A percentile compares a stretch with the other conserved stretches of the same genome.
phyloP scores from a whole-genome alignment of 495 filamentous ascomycete genomes.

The Aspergillus ostianus region DNA sequence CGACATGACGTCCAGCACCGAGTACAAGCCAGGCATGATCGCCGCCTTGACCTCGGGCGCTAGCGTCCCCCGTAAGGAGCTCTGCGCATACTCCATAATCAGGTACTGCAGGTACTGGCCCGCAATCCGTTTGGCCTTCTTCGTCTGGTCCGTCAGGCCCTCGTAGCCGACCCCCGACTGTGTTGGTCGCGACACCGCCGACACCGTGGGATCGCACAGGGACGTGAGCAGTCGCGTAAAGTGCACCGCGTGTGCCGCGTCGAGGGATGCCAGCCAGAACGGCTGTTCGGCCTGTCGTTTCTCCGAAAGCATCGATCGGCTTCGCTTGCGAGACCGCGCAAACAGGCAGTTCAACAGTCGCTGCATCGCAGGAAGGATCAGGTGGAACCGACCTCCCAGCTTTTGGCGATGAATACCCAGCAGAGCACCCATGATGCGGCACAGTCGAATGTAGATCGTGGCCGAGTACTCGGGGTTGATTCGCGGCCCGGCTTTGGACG shows the following conservation, averaged over 20 bases:
- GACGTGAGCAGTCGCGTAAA: conserved; percentile 72
- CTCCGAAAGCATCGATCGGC: conserved; percentile 37
- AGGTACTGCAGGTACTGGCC: conserved; percentile 73
- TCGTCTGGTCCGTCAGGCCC: conserved; percentile 69
- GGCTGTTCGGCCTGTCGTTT: conserved; percentile 29
- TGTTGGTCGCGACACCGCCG: conserved; percentile 57
- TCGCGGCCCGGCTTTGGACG: conserved; percentile 41
- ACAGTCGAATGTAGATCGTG: conserved; percentile 60
- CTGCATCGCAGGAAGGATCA: conserved; percentile 62
- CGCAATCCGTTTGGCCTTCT: conserved; percentile 70
- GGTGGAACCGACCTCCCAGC: conserved; percentile 67
- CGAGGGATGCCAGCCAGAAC: conserved; percentile 46
- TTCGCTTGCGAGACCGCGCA: conserved; percentile 45
- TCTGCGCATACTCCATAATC: conserved; percentile 67
- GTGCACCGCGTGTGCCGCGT: conserved; percentile 54
- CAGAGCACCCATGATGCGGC: conserved; percentile 54
- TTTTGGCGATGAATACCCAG: conserved; percentile 63
- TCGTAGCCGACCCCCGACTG: conserved; percentile 35
- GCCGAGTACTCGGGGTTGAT: conserved; percentile 42
- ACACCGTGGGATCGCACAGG: conserved; percentile 76
- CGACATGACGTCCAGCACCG: conserved; percentile 67
- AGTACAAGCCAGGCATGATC: conserved; percentile 69
- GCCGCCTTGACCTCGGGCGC: conserved; percentile 63
- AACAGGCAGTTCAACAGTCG: conserved; percentile 64
- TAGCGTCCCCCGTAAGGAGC: conserved; percentile 56